Evolutionary conservation across 257 asterid genomes (phyloP).

Genomic region (Echium plantagineum): DNA sequence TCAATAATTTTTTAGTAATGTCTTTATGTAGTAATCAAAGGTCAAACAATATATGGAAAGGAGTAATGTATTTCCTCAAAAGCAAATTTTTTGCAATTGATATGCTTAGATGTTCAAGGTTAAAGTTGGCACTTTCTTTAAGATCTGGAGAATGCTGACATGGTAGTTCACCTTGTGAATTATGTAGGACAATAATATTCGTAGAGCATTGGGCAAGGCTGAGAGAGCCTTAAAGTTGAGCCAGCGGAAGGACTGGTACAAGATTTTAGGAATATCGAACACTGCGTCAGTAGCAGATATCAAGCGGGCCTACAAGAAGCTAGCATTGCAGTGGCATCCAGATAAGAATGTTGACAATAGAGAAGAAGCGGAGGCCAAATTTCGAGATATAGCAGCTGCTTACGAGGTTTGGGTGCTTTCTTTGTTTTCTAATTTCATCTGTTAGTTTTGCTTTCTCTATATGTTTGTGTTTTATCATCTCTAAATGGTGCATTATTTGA

Average conservation of each 20-base stretch:
- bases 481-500: background rate
- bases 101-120: background rate
- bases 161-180: background rate
- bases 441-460: background rate
- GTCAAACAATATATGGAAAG: no score
- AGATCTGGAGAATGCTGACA: background rate
- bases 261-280: constrained; percentile 69
- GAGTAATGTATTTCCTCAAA: background rate
- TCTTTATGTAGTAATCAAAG: no score
- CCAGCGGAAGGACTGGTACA: constrained; percentile 96
- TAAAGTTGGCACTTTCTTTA: background rate
- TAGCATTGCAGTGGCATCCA: constrained; percentile 97
- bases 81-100: background rate
- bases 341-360: constrained; percentile 86
- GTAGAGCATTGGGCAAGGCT: constrained; percentile 61
- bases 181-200: constrained; percentile 50
- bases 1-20: no score
- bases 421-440: constrained; percentile 7
- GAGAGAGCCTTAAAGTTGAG: constrained; percentile 74
- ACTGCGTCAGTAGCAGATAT: constrained; percentile 65
- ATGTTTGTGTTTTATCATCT: background rate
- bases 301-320: constrained; percentile 87
- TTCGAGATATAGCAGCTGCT: constrained; percentile 91
- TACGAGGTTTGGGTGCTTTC: constrained; percentile 49
- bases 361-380: constrained; percentile 85